Evolutionary conservation across 306 rosid genomes (phyloP).

Genomic region (Cucurbita ficifolia): DNA sequence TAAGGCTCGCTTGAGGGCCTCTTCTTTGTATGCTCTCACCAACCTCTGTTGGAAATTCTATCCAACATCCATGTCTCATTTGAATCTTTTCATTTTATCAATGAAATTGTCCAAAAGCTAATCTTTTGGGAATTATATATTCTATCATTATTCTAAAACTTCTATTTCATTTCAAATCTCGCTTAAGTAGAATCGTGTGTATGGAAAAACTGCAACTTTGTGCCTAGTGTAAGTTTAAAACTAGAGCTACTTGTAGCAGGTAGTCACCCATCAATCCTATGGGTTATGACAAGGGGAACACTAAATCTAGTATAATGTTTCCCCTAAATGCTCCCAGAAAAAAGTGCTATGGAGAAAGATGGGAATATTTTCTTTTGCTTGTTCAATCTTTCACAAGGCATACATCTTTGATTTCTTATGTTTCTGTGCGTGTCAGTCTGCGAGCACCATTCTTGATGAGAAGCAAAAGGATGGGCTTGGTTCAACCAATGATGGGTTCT

Average conservation of each 20-base stretch:
- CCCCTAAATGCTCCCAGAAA: neutral
- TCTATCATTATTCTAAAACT: neutral
- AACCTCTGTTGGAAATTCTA: no score
- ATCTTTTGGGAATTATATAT: neutral
- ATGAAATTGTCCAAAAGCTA: neutral
- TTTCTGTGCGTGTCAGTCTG: slow-evolving; percentile 32
- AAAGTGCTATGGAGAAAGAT: neutral
- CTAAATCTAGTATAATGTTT: neutral
- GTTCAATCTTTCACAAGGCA: neutral
- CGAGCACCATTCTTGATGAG: slow-evolving; percentile 65
- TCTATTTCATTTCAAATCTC: neutral
- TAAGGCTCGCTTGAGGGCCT: no score
- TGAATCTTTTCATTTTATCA: no score
- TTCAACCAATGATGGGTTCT: slow-evolving; percentile 81
- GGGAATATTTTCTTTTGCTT: neutral
- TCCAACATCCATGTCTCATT: no score
- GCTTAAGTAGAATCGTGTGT: neutral
- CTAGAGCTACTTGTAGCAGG: neutral
- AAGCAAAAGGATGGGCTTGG: slow-evolving; percentile 78
- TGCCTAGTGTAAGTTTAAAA: neutral
- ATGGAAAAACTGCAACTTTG: neutral
- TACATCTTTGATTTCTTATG: neutral
- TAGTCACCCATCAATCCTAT: neutral
- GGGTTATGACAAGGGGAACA: neutral
- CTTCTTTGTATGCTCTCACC: no score